phyloP scores from a whole-genome alignment of 176 grass and related monocot genomes.

The Rhipidocladum racemiflorum region DNA sequence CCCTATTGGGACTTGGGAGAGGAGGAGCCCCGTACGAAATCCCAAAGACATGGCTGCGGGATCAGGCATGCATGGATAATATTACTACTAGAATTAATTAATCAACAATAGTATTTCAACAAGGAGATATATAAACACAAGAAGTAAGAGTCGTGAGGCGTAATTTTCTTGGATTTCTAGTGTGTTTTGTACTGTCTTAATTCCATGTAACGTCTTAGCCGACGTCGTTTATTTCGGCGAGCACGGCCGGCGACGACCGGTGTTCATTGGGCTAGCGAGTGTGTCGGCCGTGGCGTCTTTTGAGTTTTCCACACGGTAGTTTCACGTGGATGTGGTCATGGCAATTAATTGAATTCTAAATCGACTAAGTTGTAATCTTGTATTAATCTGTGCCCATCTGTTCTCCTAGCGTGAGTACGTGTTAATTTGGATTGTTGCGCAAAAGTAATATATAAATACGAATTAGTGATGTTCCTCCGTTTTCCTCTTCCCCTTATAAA shows the following conservation, averaged over 20 bases:
- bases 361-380: background rate
- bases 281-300: conserved; percentile 4
- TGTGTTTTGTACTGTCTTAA: background rate
- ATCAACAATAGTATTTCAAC: conserved; percentile 9
- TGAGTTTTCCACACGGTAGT: background rate
- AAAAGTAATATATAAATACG: too few species aligned
- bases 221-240: conserved; percentile 8
- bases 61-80: background rate
- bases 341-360: background rate
- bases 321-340: conserved; percentile 4
- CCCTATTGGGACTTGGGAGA: background rate
- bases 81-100: background rate
- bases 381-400: background rate
- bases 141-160: background rate
- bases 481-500: too few species aligned
- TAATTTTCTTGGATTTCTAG: background rate
- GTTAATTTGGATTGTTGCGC: background rate
- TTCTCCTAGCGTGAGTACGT: background rate
- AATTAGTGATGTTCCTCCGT: too few species aligned
- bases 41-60: background rate
- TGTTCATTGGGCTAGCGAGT: conserved; percentile 12
- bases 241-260: background rate
- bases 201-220: background rate
- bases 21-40: conserved; percentile 11
- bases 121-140: background rate